phyloP scores from a whole-genome alignment of 2,329 filamentous ascomycete species.

The Alternaria rosae region DNA sequence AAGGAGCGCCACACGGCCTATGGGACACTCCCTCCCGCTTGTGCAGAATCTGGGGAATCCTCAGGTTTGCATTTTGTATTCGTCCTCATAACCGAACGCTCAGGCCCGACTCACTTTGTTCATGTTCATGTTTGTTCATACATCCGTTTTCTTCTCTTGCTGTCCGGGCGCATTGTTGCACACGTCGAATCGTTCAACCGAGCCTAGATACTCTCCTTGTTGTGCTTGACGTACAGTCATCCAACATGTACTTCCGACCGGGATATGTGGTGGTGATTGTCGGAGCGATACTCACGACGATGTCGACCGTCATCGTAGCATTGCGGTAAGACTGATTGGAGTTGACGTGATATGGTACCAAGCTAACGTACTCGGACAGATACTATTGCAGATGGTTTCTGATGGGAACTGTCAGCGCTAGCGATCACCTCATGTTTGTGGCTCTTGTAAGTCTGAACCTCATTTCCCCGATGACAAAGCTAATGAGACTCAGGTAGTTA shows the following conservation, averaged over 20 bases:
- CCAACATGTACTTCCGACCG: slow-evolving; percentile 39
- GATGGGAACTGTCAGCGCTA: slow-evolving; percentile 39
- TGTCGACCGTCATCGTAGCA: slow-evolving; percentile 44
- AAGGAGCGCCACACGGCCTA: slow-evolving; percentile 21
- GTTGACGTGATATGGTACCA: not conserved
- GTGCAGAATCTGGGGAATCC: slow-evolving; percentile 30
- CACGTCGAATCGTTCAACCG: slow-evolving; percentile 2
- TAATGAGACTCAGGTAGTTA: slow-evolving; percentile 37
- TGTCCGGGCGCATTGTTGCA: slow-evolving; percentile 8
- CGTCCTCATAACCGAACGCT: slow-evolving; percentile 16
- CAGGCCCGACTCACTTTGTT: slow-evolving; percentile 5
- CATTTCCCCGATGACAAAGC: not conserved
- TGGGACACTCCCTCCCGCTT: slow-evolving; percentile 22
- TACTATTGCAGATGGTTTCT: slow-evolving; percentile 47
- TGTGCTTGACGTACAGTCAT: slow-evolving; percentile 1
- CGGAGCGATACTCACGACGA: slow-evolving; percentile 42
- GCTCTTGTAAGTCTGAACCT: slow-evolving; percentile 35
- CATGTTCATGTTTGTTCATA: slow-evolving; percentile 15
- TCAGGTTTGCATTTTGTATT: slow-evolving; percentile 15
- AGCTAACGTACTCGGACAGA: slow-evolving; percentile 23
- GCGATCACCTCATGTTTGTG: slow-evolving; percentile 46
- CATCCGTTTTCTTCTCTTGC: slow-evolving; percentile 9
- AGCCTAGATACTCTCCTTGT: not conserved
- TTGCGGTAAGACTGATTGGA: slow-evolving; percentile 34
- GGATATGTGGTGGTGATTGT: slow-evolving; percentile 47